These are phyloP conservation scores for Colletotrichum eremochloae DNA, from an alignment of 2,329 filamentous ascomycete species.

Conservation along the genomic window DNA sequence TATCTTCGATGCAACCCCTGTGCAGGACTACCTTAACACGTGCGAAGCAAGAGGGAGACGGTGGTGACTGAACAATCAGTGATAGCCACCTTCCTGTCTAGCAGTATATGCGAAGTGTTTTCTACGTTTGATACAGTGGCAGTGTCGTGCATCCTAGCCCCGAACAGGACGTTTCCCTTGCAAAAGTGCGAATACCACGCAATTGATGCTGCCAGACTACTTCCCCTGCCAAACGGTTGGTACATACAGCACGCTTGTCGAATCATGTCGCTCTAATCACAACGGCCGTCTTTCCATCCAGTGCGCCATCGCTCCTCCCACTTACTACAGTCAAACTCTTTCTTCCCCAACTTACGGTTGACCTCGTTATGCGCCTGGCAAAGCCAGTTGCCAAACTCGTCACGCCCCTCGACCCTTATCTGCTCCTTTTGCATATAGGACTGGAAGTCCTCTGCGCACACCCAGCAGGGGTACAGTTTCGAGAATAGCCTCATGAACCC, in stretches of 20 bases:
- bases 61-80: background rate
- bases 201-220: background rate
- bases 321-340: conserved; percentile 85
- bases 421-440: conserved; percentile 81
- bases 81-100: background rate
- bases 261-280: conserved; percentile 59
- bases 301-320: conserved; percentile 98
- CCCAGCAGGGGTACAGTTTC: conserved; percentile 94
- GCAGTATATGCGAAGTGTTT: conserved; percentile 5
- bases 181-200: background rate
- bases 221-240: background rate
- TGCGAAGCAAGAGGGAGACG: background rate
- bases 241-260: background rate
- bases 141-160: background rate
- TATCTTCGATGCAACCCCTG: background rate
- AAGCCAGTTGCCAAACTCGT: conserved; percentile 85
- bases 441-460: conserved; percentile 93
- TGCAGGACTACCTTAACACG: background rate
- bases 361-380: conserved; percentile 91
- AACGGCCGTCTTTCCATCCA: conserved; percentile 81
- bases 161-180: background rate
- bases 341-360: conserved; percentile 91
- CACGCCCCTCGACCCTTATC: conserved; percentile 69
- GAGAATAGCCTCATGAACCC: conserved; percentile 86
- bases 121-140: background rate